phyloP scores from a whole-genome alignment of 2,329 filamentous ascomycete species.

The Aureobasidium sp. region DNA sequence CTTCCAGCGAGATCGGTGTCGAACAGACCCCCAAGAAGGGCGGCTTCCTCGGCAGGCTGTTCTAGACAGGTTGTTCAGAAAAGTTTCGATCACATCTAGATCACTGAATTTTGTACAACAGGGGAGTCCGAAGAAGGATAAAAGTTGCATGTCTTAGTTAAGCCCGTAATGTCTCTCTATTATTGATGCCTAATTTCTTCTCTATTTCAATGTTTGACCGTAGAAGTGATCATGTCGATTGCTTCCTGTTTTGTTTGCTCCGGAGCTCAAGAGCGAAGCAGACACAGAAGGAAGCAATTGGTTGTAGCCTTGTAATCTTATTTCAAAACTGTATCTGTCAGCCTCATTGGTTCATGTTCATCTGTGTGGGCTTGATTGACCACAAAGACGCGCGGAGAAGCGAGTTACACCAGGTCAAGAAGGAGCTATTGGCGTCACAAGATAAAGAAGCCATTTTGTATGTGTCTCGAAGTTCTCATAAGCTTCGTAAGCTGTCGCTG shows the following conservation, averaged over 20 bases:
- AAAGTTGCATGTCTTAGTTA: neutral
- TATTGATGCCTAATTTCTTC: neutral
- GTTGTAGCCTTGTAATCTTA: too few species aligned
- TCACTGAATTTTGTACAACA: neutral
- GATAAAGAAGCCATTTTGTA: neutral
- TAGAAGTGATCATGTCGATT: too few species aligned
- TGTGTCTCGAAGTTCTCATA: neutral
- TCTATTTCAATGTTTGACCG: neutral
- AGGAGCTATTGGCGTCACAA: too few species aligned
- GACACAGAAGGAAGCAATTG: too few species aligned
- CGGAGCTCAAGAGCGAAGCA: too few species aligned
- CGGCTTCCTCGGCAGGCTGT: constrained; percentile 1
- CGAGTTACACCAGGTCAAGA: too few species aligned
- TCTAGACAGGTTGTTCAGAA: neutral
- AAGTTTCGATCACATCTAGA: neutral
- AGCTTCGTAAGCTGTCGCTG: neutral
- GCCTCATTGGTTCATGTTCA: too few species aligned
- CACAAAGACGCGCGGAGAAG: too few species aligned
- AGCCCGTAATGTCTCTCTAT: neutral
- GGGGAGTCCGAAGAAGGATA: neutral
- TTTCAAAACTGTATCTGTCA: too few species aligned
- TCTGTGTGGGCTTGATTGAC: too few species aligned
- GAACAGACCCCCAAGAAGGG: neutral
- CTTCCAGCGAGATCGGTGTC: neutral
- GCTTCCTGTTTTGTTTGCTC: too few species aligned